phyloP scores from a whole-genome alignment of 1,284 basidiomycete genomes.

The Earliella scabrosa region DNA sequence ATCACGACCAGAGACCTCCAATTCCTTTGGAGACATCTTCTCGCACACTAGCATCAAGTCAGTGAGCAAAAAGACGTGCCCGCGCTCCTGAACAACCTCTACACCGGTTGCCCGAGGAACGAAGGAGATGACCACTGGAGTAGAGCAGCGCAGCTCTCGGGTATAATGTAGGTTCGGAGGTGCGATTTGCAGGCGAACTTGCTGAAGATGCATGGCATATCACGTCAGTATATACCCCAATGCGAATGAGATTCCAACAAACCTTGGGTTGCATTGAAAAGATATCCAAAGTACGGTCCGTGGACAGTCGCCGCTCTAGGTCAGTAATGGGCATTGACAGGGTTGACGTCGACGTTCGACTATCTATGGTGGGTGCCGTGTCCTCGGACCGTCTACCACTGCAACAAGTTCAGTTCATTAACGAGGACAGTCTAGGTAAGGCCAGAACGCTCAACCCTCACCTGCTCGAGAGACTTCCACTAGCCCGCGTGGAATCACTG shows the following conservation, averaged over 20 bases:
- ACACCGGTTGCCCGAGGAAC: constrained; percentile 77
- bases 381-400: constrained; percentile 67
- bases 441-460: constrained; percentile 37
- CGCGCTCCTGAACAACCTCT: constrained; percentile 76
- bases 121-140: constrained; percentile 79
- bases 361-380: constrained; percentile 57
- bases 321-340: constrained; percentile 67
- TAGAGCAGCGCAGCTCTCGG: constrained; percentile 80
- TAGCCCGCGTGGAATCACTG: constrained; percentile 32
- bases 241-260: constrained; percentile 22
- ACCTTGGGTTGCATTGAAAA: constrained; percentile 97
- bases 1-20: constrained; percentile 48
- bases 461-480: constrained; percentile 56
- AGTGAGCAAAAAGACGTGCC: constrained; percentile 89
- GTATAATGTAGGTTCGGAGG: constrained; percentile 82
- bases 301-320: constrained; percentile 83
- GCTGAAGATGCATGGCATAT: constrained; percentile 46
- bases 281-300: constrained; percentile 86
- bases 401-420: neutral
- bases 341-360: constrained; percentile 52
- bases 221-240: neutral
- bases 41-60: constrained; percentile 93
- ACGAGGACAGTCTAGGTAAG: neutral
- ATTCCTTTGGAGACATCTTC: constrained; percentile 74
- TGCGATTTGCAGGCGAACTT: constrained; percentile 90